Evolutionary conservation across 1,284 basidiomycete genomes (phyloP).

Genomic region (Marasmius fiardii): DNA sequence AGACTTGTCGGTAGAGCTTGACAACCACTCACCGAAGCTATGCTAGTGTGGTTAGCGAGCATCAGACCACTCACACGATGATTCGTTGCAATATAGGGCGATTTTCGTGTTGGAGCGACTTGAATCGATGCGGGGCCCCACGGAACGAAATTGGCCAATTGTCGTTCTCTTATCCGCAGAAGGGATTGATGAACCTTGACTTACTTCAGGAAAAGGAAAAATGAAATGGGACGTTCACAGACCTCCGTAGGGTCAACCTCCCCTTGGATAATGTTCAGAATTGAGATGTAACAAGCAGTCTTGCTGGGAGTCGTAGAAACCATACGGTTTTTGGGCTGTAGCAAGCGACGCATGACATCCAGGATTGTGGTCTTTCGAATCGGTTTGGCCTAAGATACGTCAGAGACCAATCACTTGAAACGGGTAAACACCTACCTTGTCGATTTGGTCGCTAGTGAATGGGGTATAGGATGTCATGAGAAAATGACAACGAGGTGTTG

Average conservation of each 20-base stretch:
- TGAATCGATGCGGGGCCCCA: conserved; percentile 99
- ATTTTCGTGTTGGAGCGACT: conserved; percentile 91
- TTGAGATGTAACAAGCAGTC: conserved; percentile 94
- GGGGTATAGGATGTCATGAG: conserved; percentile 99
- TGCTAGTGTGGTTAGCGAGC: conserved; percentile 98
- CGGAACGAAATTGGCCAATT: conserved; percentile 97
- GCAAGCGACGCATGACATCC: conserved; percentile 96
- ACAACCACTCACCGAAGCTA: conserved; percentile 73
- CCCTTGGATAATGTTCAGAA: conserved; percentile 97
- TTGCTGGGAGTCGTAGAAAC: conserved; percentile 93
- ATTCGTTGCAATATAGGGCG: conserved; percentile 84
- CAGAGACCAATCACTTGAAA: conserved; percentile 9
- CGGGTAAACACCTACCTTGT: conserved; percentile 75
- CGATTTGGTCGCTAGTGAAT: conserved; percentile 94
- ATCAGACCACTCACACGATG: conserved; percentile 97
- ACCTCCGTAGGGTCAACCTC: conserved; percentile 95
- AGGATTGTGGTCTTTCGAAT: conserved; percentile 93
- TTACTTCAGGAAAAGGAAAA: conserved; percentile 34
- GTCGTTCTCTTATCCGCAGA: conserved; percentile 92
- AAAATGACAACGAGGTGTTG: conserved; percentile 99
- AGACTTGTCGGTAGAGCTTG: not conserved
- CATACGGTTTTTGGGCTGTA: conserved; percentile 99
- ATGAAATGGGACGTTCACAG: conserved; percentile 26
- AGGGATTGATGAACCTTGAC: conserved; percentile 86
- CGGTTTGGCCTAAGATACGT: conserved; percentile 64